Conservation (phyloP, 2,329 filamentous ascomycete genomes). For the Dactylellina sp. region DNA sequence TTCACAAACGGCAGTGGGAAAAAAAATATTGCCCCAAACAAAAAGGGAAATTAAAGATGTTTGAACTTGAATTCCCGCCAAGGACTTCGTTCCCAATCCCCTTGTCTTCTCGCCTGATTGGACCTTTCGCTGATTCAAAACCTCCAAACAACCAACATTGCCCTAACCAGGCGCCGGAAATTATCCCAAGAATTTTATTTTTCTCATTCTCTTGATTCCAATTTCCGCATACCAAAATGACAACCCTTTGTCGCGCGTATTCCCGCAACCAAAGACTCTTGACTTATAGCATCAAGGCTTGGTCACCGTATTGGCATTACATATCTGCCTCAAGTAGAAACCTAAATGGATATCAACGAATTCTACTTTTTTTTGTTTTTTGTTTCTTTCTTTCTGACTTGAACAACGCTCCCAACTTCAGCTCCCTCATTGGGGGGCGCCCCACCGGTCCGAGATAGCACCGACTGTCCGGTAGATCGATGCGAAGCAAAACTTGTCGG, state of each 20-base stretch:
- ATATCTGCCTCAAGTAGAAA: slow-evolving; percentile 17
- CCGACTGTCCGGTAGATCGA: no score
- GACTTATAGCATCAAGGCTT: slow-evolving; percentile 8
- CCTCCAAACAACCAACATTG: slow-evolving; percentile 13
- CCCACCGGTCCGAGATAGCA: slow-evolving; percentile 6
- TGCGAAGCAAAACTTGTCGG: slow-evolving; percentile 22
- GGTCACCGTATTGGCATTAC: slow-evolving; percentile 29
- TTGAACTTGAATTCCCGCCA: slow-evolving; percentile 18
- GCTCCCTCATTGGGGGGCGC: slow-evolving; percentile 28
- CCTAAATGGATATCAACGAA: no score
- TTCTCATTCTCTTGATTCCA: background rate
- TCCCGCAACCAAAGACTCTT: slow-evolving; percentile 24
- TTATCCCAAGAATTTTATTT: slow-evolving; percentile 21
- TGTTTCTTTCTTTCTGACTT: no score
- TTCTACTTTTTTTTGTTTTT: no score
- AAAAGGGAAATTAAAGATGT: slow-evolving; percentile 30
- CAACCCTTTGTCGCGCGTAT: slow-evolving; percentile 32
- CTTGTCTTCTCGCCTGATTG: slow-evolving; percentile 29
- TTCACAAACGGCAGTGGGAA: no score
- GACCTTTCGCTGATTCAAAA: slow-evolving; percentile 19
- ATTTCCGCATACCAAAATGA: background rate
- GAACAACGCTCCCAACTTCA: slow-evolving; percentile 17
- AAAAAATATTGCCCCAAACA: no score
- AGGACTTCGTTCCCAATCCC: slow-evolving; percentile 21
- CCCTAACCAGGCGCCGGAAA: slow-evolving; percentile 26